Base-by-base conservation (phyloP, 1,284 basidiomycete genomes). In the Cryptococcus maquisensis region DNA sequence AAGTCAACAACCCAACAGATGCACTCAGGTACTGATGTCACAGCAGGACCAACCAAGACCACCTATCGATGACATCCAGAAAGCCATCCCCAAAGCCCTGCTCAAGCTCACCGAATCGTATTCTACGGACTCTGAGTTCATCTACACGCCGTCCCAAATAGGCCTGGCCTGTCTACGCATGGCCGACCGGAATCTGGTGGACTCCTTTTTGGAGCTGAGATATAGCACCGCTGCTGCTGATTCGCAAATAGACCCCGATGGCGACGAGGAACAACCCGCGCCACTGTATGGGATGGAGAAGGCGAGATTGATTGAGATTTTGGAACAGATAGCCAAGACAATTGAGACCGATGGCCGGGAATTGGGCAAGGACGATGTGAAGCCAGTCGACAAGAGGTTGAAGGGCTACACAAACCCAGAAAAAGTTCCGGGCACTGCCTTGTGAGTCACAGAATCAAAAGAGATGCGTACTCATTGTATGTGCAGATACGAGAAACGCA, bases 101-200 rank as follows among this genome's bases (percentile, higher is more conserved):
- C 48, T 57, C 9, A 40, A 86, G 64, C 81, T 91, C 57, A 82
- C 86, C 28, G 77, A 81, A 20, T 86, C 89, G 18, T 85, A 94
- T 18, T 79, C 94, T 20, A 95, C 94, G 3, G 92, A 97, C 71
- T 87, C 85, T 16, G 95, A 98, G 72, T 84, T 98, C 65, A 81
- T 95, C 48, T 97, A 88, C 70, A 82, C 91, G 5, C 94, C 95
- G 0, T 86, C 90, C 3, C 95, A 98, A 77, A 94, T 98, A 63
- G 91, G 90, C 0, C 80, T 96, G n/a, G 88, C 91, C 1, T 85
- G 86, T 41, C 79, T 93, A 59, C 84, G 84, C 12, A 75, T 90
- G 10, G 83, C 82, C 4, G 80, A 85, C 21, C 81, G 83, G 1
- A 71, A 80, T 0, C 71, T 90, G 9, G 84, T 86, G 1, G 74